These are phyloP conservation scores for Petunia hybrid DNA, from an alignment of 305 asterid species.

Conservation along the genomic window DNA sequence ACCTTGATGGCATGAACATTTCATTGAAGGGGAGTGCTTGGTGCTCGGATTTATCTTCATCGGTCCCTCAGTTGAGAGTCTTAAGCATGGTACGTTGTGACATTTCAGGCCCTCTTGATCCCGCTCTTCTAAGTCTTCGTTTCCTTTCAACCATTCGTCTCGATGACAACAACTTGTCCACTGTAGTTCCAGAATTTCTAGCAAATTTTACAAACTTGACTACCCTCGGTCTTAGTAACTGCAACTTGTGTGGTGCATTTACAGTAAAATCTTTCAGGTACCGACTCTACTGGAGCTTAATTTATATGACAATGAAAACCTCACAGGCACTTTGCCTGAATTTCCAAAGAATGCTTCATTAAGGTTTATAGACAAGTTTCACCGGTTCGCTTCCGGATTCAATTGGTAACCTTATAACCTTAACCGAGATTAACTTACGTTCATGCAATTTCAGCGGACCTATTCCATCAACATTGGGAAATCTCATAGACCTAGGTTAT, in stretches of 20 bases:
- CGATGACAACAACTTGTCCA: neutral
- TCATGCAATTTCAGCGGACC: constrained; percentile 16
- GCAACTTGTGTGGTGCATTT: constrained; percentile 29
- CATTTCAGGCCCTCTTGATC: constrained; percentile 39
- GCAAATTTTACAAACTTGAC: constrained; percentile 30
- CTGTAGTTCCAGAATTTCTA: constrained; percentile 31
- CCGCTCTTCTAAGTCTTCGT: constrained; percentile 31
- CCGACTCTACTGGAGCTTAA: constrained; percentile 22
- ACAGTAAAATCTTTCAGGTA: constrained; percentile 29
- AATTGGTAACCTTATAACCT: neutral
- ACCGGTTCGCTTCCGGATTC: constrained; percentile 30
- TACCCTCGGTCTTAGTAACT: neutral
- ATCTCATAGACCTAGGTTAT: neutral
- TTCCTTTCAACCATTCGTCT: constrained; percentile 19
- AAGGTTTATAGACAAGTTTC: constrained; percentile 29
- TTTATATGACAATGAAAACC: constrained; percentile 9
- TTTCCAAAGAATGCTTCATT: constrained; percentile 27
- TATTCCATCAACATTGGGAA: neutral
- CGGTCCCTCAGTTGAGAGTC: constrained; percentile 49
- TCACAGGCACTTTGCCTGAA: constrained; percentile 34
- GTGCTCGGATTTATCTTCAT: constrained; percentile 55
- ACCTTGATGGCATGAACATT: constrained; percentile 60
- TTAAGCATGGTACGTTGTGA: constrained; percentile 60
- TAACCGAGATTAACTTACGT: neutral
- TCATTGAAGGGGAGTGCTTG: constrained; percentile 52